Base-by-base conservation (phyloP, 2,329 filamentous ascomycete genomes). In the Penicillium sp. region DNA sequence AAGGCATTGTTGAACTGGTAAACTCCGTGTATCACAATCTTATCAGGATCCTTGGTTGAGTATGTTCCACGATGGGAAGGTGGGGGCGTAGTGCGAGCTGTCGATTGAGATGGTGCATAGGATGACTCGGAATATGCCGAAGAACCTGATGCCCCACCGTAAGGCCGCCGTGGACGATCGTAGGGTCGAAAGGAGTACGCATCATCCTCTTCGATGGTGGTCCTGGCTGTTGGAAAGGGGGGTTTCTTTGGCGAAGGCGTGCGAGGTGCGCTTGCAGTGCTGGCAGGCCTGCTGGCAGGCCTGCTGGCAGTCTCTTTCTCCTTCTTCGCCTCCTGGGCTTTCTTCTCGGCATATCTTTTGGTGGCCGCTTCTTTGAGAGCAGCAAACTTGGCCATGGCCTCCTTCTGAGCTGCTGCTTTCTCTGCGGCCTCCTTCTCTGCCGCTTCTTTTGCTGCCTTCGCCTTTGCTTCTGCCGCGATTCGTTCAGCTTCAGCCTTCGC, bases 21-120 rank as follows among this genome's bases (percentile, higher is more conserved):
- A 3, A 97, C 93, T 8, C 84, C 93, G 59, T 86, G 86, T 67
- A 98, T 91, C 48, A 95, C 83, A 60, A 98, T 93, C 76, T 98
- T 98, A 70, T 94, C 83, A 0, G 91, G 90, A 62, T 97, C 88
- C 51, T 86, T 87, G 18, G 89, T 96, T 23, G 81, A 78, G 67
- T 96, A 97, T 2, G 87, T 79, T 2, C 83, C 81, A 33, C 86
- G 80, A 50, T 83, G 77, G 3, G 86, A 89, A 1, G 86, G 84
- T 11, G 90, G 88, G 7, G 90, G 87, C 4, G 87, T 87, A 5
- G 90, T 94, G 42, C 82, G 81, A 8, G 87, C 78, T 1, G 90
- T 96, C 11, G 87, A 89, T 43, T 87, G 81, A 7, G 88, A 94
- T 1, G 86, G 79, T 2, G 88, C 85, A 66, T 91, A 96, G 1